Evolutionary conservation across 225 moss, liverwort and hornwort genomes (phyloP).

Genomic region (Polytrichum formosum): DNA sequence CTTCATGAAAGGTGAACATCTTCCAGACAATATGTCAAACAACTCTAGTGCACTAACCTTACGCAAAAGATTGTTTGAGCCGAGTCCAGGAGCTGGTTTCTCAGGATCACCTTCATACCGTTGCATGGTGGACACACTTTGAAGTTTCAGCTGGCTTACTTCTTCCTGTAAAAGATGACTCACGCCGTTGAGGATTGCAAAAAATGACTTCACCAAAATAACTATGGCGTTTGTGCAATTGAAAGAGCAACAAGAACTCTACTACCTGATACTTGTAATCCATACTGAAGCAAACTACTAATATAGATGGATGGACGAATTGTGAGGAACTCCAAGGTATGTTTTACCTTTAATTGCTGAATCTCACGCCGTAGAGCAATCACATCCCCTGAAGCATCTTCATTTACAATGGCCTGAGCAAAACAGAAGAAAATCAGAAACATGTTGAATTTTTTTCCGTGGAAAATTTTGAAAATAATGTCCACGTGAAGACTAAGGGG

Average conservation of each 20-base stretch:
- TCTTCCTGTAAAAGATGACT: conserved; percentile 30
- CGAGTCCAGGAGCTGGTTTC: conserved; percentile 18
- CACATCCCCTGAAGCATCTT: conserved; percentile 89
- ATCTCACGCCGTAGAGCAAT: conserved; percentile 78
- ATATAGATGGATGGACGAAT: no score
- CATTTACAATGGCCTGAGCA: conserved; percentile 78
- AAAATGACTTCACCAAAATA: not conserved
- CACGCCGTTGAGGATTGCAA: not conserved
- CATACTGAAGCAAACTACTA: no score
- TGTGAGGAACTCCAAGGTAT: no score
- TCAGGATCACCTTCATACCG: conserved; percentile 29
- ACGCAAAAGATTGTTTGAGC: conserved; percentile 31
- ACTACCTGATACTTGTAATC: no score
- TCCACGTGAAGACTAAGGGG: not conserved
- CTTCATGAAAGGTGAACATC: no score
- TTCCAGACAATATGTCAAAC: no score
- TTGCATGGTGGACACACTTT: conserved; percentile 39
- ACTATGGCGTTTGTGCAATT: no score
- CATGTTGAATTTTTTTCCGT: not conserved
- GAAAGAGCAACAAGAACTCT: no score
- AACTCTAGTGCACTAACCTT: conserved; percentile 27
- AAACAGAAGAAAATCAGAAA: not conserved
- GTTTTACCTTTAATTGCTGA: conserved; percentile 68
- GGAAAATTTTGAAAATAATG: not conserved
- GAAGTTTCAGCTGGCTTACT: conserved; percentile 62